Conservation (phyloP, 805 yeast genomes). For the Starmerella apis region DNA sequence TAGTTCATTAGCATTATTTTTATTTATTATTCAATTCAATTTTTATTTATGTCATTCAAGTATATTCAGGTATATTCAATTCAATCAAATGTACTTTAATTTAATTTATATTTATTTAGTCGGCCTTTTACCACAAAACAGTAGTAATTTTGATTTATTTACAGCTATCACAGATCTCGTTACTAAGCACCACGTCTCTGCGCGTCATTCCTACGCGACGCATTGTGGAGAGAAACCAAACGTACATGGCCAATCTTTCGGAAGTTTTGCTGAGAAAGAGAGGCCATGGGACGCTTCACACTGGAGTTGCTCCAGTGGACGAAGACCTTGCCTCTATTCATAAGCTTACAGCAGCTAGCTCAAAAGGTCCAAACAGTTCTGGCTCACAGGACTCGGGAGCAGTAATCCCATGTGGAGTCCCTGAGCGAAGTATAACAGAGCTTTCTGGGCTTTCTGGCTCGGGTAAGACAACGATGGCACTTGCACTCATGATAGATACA, state of each 20-base stretch:
- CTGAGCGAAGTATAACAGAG: conserved; percentile 20
- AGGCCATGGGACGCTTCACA: neutral
- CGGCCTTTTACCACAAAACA: no score
- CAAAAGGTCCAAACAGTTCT: neutral
- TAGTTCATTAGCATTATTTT: neutral
- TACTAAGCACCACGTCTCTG: no score
- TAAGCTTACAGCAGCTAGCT: neutral
- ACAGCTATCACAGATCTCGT: no score
- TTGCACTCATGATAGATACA: conserved; percentile 21
- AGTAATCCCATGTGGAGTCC: conserved; percentile 9
- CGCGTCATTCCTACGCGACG: neutral
- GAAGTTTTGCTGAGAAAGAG: conserved; percentile 1
- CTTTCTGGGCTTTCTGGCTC: conserved; percentile 29
- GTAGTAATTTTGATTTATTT: no score
- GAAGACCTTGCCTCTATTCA: conserved; percentile 9
- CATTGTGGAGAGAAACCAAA: neutral
- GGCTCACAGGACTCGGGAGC: neutral
- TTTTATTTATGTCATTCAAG: no score
- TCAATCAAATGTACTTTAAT: neutral
- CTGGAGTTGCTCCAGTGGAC: conserved; percentile 14
- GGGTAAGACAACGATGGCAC: conserved; percentile 27
- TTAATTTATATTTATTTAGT: no score
- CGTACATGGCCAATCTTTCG: conserved; percentile 12
- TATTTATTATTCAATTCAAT: neutral
- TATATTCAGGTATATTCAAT: neutral